Evolutionary conservation across 495 filamentous ascomycete genomes (phyloP), one percentile per base, ranked within the genome.

Genomic region (Tuber calosporum): DNA sequence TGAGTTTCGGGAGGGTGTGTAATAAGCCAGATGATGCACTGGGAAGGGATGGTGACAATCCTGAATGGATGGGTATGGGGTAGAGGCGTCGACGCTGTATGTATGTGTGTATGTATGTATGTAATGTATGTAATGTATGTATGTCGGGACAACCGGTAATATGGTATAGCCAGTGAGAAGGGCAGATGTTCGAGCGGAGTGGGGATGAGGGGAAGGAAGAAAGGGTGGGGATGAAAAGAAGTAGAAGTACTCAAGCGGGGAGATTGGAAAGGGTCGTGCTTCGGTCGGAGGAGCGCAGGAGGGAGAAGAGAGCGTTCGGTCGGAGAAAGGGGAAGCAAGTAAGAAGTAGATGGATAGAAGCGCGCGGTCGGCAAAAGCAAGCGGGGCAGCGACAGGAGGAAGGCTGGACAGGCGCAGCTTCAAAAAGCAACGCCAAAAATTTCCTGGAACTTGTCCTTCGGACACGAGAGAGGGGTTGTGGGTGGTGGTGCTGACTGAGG

Each of bases 1-100:
- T 15, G 53, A 62, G 53, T 62, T 62, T 62, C 34, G 53, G 11
- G 30, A 72, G 73, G 69, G 69, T 22, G 45, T n/a, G 66, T 43
- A 62, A 75, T 36, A 67, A 69, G 68, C 62, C 67, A 43, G 75
- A 77, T 77, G 69, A 77, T 74, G 74, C 66, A 76, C 69, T 68
- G 39, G 74, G 70, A 74, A 75, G 40, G 34, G 69, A 72, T 41
- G 67, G 70, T 68, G 75, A 19, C 45, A 75, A 78, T 78, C 74
- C 76, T 78, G 43, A 73, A 67, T 43, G 67, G 62, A 30, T 58
- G 48, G 45, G 45, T 58, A 58, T 58, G 48, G 53, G 42, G 53
- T 15, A 62, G 53, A 34, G 53, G 53, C 53, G 53, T 72, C 69
- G 74, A 67, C 73, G 53, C 40, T 74, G 9, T 74, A 77, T 73